phyloP scores from a whole-genome alignment of 179 eudicot genomes.

The Beta macrorhiza region DNA sequence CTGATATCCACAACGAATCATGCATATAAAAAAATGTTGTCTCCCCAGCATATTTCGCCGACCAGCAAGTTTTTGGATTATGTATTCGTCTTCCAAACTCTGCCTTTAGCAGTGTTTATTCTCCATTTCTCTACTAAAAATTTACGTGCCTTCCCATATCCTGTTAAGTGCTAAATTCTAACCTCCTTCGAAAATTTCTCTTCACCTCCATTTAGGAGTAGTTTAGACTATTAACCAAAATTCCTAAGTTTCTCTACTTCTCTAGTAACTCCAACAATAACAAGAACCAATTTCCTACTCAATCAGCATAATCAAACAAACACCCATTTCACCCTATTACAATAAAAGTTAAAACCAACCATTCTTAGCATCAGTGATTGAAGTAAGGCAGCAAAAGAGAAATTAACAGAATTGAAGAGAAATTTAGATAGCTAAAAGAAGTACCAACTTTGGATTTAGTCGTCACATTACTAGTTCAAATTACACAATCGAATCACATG shows the following conservation, averaged over 20 bases:
- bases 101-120: not conserved
- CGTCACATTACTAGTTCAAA: no score
- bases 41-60: not conserved
- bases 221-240: not conserved
- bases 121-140: not conserved
- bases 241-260: not conserved
- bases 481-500: no score
- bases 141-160: not conserved
- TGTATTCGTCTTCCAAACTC: not conserved
- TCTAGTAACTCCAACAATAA: not conserved
- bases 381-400: not conserved
- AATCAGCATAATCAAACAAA: not conserved
- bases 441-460: no score
- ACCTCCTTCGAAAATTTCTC: not conserved
- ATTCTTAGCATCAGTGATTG: not conserved
- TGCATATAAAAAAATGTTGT: not conserved
- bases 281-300: not conserved
- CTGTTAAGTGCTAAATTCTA: no score
- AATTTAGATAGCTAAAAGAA: not conserved
- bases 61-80: not conserved
- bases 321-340: not conserved
- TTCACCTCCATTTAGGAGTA: not conserved
- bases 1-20: not conserved
- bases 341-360: not conserved
- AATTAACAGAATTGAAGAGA: constrained; percentile 7